Evolutionary conservation across 495 filamentous ascomycete genomes (phyloP), one percentile per base, ranked within the genome.

Genomic region (Penicillium parvum): DNA sequence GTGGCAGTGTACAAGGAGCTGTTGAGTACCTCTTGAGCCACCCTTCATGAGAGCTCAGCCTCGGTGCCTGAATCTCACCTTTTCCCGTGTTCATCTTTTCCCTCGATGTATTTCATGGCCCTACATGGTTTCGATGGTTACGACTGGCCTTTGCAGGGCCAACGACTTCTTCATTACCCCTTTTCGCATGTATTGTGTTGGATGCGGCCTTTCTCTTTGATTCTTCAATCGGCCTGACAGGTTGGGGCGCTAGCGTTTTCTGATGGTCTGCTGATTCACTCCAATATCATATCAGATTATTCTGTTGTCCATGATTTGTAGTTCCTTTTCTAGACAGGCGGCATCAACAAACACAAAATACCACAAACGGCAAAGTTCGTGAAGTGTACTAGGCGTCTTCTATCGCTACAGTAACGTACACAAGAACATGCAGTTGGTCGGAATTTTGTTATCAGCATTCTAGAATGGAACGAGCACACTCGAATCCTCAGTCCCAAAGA

Each of bases 1-100:
- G 94, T 0, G 94, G 94, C 5, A 96, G 87, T 61, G 92, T 97
- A 46, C 88, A 97, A 61, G 94, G 91, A 3, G 94, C 94, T 9
- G 81, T 97, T 38, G 90, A 97, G 63, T 83, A 89, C 52, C 52
- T 79, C 21, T 61, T 78, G 33, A 74, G 53, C 47, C 56, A 69
- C 45, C 52, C 53, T 12, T 68, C 58, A 41, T 68, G 35, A 51
- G 29, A 22, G 12, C 16, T 33, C n/a, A 16, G 11, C 11, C 25
- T 41, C 21, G 9, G 6, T 22, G 18, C 29, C 37, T 9, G 19
- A 8, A 17, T 33, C 32, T 11, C 16, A 12, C 29, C 25, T 22
- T 26, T 34, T 19, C n/a, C 26, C 15, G n/a, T 34, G 40, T 42
- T 37, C 27, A 43, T 52, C 43, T 46, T 8, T 30, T 30, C 22